Conservation (phyloP, 345 rosid species). For the Populus simonii region DNA sequence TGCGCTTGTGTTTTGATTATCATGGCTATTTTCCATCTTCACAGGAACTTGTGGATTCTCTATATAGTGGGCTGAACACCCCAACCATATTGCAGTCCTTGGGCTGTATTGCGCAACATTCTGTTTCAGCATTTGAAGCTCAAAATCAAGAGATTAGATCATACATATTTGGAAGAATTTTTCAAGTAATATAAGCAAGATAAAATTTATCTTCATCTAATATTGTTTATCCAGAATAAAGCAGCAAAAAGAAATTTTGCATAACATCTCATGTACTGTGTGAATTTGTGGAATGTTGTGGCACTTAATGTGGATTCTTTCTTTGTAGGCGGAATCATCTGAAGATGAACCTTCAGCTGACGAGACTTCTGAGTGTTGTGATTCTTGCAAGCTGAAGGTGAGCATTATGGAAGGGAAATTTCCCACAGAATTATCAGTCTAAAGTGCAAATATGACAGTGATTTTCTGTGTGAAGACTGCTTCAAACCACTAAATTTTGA, state of each 20-base stretch:
- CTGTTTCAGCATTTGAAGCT: constrained; percentile 52
- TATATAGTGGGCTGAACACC: constrained; percentile 50
- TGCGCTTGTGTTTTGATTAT: neutral
- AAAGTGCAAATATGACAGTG: neutral
- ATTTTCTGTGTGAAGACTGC: neutral
- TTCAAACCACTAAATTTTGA: neutral
- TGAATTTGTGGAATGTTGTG: constrained; percentile 14
- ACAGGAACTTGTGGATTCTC: constrained; percentile 68
- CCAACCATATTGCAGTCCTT: constrained; percentile 86
- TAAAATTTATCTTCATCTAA: constrained; percentile 15
- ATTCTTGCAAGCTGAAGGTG: constrained; percentile 70
- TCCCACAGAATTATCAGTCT: neutral
- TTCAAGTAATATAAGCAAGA: constrained; percentile 52
- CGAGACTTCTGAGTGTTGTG: constrained; percentile 40
- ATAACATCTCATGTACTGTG: constrained; percentile 9
- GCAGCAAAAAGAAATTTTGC: constrained; percentile 9
- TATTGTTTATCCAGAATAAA: constrained; percentile 18
- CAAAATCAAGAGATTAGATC: constrained; percentile 52
- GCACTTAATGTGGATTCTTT: constrained; percentile 15
- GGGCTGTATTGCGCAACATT: constrained; percentile 77
- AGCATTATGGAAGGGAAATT: constrained; percentile 23
- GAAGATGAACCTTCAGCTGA: constrained; percentile 33
- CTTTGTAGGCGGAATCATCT: constrained; percentile 44
- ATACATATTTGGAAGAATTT: constrained; percentile 38
- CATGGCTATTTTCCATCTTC: constrained; percentile 11